Conservation (phyloP, 768 basidiomycete species). For the Mycena indigotica region DNA sequence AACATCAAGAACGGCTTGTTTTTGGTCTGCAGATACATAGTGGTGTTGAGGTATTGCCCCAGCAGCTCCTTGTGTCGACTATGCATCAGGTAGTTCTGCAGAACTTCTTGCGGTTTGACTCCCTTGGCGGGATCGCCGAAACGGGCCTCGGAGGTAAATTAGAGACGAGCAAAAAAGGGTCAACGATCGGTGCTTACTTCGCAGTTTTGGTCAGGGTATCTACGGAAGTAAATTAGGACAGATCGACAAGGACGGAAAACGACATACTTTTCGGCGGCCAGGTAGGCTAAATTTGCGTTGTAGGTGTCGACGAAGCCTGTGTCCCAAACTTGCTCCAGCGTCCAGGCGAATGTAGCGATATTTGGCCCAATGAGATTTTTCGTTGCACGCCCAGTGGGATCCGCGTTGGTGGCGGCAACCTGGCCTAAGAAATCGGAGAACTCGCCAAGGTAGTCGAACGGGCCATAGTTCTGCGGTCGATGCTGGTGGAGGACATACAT, state of each 20-base stretch:
- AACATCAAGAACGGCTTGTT: slow-evolving; percentile 42
- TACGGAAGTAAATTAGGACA: too few relatives aligned
- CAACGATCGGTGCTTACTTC: too few relatives aligned
- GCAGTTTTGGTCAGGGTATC: too few relatives aligned
- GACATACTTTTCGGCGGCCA: slow-evolving; percentile 47
- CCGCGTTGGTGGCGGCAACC: slow-evolving; percentile 26
- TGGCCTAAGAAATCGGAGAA: slow-evolving; percentile 36
- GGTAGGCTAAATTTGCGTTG: slow-evolving; percentile 27
- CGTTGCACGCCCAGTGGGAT: slow-evolving; percentile 25
- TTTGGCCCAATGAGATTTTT: slow-evolving; percentile 46
- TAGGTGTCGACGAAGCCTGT: slow-evolving; percentile 40
- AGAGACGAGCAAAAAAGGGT: too few relatives aligned
- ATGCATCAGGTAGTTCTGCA: too few relatives aligned
- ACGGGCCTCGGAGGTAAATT: too few relatives aligned
- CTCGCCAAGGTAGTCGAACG: slow-evolving; percentile 43
- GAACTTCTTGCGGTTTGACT: too few relatives aligned
- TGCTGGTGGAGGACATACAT: slow-evolving; percentile 5
- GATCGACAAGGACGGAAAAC: neutral
- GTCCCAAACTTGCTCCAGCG: slow-evolving; percentile 37
- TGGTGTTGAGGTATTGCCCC: slow-evolving; percentile 12
- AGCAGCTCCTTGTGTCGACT: too few relatives aligned
- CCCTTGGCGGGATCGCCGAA: too few relatives aligned
- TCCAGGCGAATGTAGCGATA: slow-evolving; percentile 38
- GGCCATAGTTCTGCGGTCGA: neutral
- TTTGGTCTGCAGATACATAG: slow-evolving; percentile 5